Evolutionary conservation across 2,329 filamentous ascomycete genomes (phyloP), one percentile per base, ranked within the genome.

Genomic region (Didymella sp.): DNA sequence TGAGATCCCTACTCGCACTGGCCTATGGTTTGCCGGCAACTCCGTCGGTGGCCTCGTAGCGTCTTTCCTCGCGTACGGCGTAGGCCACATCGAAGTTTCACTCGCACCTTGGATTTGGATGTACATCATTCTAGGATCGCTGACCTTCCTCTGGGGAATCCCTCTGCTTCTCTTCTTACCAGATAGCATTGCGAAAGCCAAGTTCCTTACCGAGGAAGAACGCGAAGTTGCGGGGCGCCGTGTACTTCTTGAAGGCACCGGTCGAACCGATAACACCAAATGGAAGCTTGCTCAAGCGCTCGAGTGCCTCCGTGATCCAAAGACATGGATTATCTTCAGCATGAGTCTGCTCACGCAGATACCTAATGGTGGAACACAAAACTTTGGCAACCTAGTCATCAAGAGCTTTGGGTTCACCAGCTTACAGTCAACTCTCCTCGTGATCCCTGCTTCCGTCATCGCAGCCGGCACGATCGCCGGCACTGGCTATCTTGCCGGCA

Each of bases 151-250:
- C 8, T 51, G 46, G 46, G 46, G 46, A 6, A 51, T 56, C 3
- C 53, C 47, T 8, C 35, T 50, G 40, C 35, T 56, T 24, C 17
- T 56, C 6, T 50, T 51, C 27, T 13, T 56, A 43, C 53, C 41
- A 13, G 47, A 51, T 17, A 56, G 46, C 13, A 50, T 50, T 21
- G 41, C 40, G 7, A 37, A 22, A 27, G 53, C 53, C 8, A 46
- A 48, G 22, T 56, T 56, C n/a, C 46, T 56, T 1, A 49, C 44
- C 24, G 31, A 48, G 3, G 44, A 49, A 12, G 51, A 55, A 19
- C 51, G 51, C 12, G 56, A 68, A 11, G 64, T 56, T 11, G 68
- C 68, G 15, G 55, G 61, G 7, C 66, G 72, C 37, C 69, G 70
- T 22, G 67, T 74, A 22, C 53, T 64, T 7, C 54, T 66, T 9